Percentiles rank a stretch among this genome's conserved stretches.
phyloP scores from a whole-genome alignment of 331 rosid species.

The Rhamnella rubrinervis region DNA sequence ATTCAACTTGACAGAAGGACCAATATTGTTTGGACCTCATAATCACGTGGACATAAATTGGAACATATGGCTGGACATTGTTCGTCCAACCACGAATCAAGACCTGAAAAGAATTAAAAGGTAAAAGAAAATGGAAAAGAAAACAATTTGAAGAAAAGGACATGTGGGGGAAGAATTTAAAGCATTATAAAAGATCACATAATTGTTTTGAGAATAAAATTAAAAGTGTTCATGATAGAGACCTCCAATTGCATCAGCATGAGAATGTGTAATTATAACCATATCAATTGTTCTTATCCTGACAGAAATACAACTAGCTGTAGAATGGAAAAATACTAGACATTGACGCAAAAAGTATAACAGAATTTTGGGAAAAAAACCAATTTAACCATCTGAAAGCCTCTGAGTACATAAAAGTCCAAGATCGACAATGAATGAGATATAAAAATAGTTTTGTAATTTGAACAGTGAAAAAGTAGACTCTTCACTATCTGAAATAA shows the following conservation, averaged over 20 bases:
- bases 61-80: constrained; percentile 86
- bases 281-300: constrained; percentile 96
- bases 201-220: constrained; percentile 24
- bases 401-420: not conserved
- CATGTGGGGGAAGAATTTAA: not conserved
- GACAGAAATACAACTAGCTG: constrained; percentile 64
- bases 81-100: constrained; percentile 98
- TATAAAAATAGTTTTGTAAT: constrained; percentile 1
- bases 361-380: constrained; percentile 22
- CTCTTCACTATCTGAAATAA: not conserved
- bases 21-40: constrained; percentile 64
- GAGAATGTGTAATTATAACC: constrained; percentile 92
- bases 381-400: constrained; percentile 4
- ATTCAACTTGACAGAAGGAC: constrained; percentile 22
- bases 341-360: constrained; percentile 23
- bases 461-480: not conserved
- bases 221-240: constrained; percentile 47
- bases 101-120: constrained; percentile 44
- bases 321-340: not conserved
- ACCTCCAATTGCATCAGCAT: constrained; percentile 99
- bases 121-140: not conserved
- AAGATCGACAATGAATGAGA: not conserved
- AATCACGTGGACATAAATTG: constrained; percentile 84
- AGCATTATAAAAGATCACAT: constrained; percentile 5
- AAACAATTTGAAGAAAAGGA: not conserved